Conservation (phyloP, 208 protist species). For the Trypanosomatidae sp. region DNA sequence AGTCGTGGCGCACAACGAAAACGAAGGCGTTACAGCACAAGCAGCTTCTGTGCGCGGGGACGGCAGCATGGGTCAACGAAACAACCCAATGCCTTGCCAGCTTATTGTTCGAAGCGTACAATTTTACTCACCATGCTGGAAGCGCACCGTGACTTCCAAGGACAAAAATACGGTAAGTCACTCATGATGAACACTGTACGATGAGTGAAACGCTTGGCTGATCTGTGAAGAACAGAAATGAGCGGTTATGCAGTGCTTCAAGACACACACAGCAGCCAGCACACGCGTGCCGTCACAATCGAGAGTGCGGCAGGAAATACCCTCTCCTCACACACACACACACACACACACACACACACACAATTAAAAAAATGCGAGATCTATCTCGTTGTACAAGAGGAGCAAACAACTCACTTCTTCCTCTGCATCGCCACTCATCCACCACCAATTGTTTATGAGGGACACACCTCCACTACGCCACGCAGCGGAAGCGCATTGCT, state of each 20-base stretch:
- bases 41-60: no score
- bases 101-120: neutral
- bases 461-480: constrained; percentile 23
- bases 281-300: neutral
- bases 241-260: neutral
- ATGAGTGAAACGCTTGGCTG: neutral
- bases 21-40: neutral
- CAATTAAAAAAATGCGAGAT: constrained; percentile 1
- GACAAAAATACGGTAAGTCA: neutral
- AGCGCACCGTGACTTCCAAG: neutral
- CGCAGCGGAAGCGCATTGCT: constrained; percentile 9
- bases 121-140: neutral
- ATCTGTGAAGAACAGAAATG: neutral
- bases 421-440: neutral
- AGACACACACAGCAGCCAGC: neutral
- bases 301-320: neutral
- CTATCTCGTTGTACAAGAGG: neutral
- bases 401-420: neutral
- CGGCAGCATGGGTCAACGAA: no score
- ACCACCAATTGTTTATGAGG: neutral
- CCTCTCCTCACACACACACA: neutral
- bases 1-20: neutral
- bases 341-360: neutral
- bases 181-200: neutral
- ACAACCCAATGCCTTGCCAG: neutral